Conservation (phyloP, 1,139 yeast species). For the Magnusiomyces suaveolens region DNA sequence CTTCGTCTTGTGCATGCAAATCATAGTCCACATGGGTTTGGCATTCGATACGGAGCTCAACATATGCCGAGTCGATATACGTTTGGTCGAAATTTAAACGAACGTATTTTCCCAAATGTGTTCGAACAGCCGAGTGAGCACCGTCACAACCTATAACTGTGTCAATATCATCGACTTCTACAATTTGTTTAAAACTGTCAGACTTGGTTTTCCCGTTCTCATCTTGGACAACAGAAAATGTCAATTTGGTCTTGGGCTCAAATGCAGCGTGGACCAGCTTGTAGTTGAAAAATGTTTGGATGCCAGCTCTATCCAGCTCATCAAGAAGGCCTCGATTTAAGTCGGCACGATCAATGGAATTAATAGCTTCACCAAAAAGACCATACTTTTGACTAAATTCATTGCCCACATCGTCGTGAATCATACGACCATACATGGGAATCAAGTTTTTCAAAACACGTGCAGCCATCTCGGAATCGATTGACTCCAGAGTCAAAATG, state of each 20-base stretch:
- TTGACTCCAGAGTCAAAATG: constrained; percentile 52
- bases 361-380: constrained; percentile 72
- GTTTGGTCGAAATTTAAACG: constrained; percentile 68
- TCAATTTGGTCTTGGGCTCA: constrained; percentile 8
- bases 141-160: constrained; percentile 82
- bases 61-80: constrained; percentile 74
- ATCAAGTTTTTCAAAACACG: constrained; percentile 52
- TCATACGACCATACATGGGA: constrained; percentile 88
- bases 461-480: constrained; percentile 50
- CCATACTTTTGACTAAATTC: constrained; percentile 71
- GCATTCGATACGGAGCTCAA: constrained; percentile 55
- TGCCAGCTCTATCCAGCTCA: constrained; percentile 43
- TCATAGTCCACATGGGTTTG: constrained; percentile 4
- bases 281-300: constrained; percentile 47
- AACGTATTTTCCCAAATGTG: constrained; percentile 52
- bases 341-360: constrained; percentile 70
- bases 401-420: constrained; percentile 58
- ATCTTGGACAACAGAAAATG: constrained; percentile 13
- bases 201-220: background rate
- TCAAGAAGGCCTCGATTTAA: constrained; percentile 57
- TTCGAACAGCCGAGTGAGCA: constrained; percentile 64
- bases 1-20: constrained; percentile 5
- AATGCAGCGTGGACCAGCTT: constrained; percentile 38
- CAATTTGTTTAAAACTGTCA: constrained; percentile 7
- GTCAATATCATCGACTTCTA: constrained; percentile 36